Percentiles rank a stretch among this genome's conserved stretches.
Evolutionary conservation across 176 grass and related monocot species (phyloP).

Genomic region (Zizania latifolia): DNA sequence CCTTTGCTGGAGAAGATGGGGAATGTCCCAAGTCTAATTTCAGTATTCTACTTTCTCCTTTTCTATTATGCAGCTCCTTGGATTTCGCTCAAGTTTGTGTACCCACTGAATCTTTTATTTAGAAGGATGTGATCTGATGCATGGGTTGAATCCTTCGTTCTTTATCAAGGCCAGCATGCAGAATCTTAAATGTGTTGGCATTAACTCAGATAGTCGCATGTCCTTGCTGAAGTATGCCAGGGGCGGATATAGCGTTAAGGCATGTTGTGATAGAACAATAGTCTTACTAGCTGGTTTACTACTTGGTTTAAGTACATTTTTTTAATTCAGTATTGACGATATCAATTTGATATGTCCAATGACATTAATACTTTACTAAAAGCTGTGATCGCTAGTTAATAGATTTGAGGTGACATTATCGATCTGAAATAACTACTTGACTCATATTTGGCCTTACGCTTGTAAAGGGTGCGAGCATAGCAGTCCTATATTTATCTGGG

Average conservation of each 20-base stretch:
- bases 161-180: not conserved
- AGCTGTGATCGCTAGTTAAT: no score
- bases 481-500: constrained; percentile 39
- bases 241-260: no score
- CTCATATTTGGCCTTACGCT: constrained; percentile 35
- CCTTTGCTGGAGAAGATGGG: not conserved
- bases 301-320: no score
- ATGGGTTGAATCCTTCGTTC: not conserved
- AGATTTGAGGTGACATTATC: no score
- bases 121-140: not conserved
- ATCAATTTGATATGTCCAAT: no score
- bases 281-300: no score
- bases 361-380: no score
- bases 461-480: constrained; percentile 37
- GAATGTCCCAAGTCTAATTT: not conserved
- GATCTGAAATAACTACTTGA: no score
- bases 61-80: not conserved
- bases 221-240: constrained; percentile 36
- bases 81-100: not conserved
- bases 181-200: constrained; percentile 8
- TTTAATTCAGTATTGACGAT: no score
- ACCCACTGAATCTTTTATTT: not conserved
- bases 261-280: no score
- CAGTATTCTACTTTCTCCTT: not conserved
- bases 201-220: constrained; percentile 14